Conservation (phyloP, 2,329 filamentous ascomycete genomes). For the Didymella segeticola region DNA sequence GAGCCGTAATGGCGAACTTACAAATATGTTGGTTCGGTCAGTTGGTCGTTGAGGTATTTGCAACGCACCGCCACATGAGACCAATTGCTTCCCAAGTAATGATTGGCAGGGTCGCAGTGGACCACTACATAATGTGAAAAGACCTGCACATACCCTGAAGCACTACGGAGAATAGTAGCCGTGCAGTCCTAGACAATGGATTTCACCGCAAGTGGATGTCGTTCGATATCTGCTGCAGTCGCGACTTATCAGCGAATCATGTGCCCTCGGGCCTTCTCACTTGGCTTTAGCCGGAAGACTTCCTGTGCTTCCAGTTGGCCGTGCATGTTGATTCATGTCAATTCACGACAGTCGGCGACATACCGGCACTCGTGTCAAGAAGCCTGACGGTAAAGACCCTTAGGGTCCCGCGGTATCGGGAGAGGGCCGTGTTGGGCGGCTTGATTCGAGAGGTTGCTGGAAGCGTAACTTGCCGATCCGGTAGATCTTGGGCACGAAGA, state of each 20-base stretch:
- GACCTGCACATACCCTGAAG: constrained; percentile 8
- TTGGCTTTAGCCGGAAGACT: constrained; percentile 1
- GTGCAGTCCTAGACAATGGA: constrained; percentile 12
- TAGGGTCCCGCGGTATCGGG: constrained; percentile 27
- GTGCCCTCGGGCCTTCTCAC: constrained; percentile 10
- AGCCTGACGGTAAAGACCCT: constrained; percentile 11
- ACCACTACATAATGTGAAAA: constrained; percentile 7
- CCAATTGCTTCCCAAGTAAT: constrained; percentile 4
- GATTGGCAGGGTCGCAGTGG: constrained; percentile 13
- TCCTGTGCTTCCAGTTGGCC: constrained; percentile 10
- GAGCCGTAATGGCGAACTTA: constrained; percentile 35
- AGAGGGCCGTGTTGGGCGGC: constrained; percentile 20
- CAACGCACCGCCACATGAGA: constrained; percentile 32
- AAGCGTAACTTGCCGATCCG: constrained; percentile 28
- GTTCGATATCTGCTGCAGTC: constrained; percentile 2
- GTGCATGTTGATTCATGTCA: constrained; percentile 12
- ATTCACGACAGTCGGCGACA: constrained; percentile 11
- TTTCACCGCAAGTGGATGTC: constrained; percentile 1
- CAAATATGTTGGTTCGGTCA: constrained; percentile 22
- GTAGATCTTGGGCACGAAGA: constrained; percentile 35
- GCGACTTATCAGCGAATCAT: constrained; percentile 12
- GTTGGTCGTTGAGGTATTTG: constrained; percentile 23
- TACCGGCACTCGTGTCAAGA: constrained; percentile 18
- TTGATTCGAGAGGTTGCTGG: constrained; percentile 18
- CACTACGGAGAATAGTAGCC: constrained; percentile 19